Percentiles rank a stretch among this genome's conserved stretches.
Conservation (phyloP, 2,329 filamentous ascomycete genomes). For the Penicillium sp. region DNA sequence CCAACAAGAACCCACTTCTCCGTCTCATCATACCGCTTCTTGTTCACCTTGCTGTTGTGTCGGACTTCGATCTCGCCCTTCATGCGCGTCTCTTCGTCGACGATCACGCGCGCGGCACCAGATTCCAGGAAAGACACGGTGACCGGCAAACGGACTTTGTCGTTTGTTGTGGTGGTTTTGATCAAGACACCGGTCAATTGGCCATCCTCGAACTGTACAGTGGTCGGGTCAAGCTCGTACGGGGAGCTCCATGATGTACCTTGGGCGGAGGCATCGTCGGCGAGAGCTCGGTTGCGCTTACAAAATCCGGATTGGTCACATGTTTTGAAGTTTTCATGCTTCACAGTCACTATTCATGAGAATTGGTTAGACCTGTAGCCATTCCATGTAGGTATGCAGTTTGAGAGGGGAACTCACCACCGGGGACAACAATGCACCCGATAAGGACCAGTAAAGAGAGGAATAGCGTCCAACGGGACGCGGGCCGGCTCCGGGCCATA, state of each 20-base stretch:
- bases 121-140: constrained; percentile 87
- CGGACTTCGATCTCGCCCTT: constrained; percentile 87
- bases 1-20: constrained; percentile 84
- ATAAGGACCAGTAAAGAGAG: constrained; percentile 61
- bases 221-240: constrained; percentile 71
- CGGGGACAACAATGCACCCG: constrained; percentile 61
- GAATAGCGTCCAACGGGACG: constrained; percentile 65
- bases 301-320: constrained; percentile 97
- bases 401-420: constrained; percentile 52
- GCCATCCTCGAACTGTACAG: constrained; percentile 74
- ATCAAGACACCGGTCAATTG: constrained; percentile 76
- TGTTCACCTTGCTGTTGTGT: constrained; percentile 78
- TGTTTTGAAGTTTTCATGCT: constrained; percentile 96
- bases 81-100: constrained; percentile 85
- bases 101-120: constrained; percentile 78
- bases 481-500: constrained; percentile 54
- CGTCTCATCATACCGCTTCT: constrained; percentile 92
- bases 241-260: constrained; percentile 73
- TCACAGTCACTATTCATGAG: constrained; percentile 68
- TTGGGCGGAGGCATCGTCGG: constrained; percentile 68
- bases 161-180: constrained; percentile 69
- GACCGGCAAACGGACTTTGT: constrained; percentile 75
- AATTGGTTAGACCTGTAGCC: background rate
- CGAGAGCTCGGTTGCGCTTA: constrained; percentile 87
- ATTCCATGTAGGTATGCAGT: background rate